Conservation (phyloP, 139 green algal genomes). For the Chlamydomonas urium region DNA sequence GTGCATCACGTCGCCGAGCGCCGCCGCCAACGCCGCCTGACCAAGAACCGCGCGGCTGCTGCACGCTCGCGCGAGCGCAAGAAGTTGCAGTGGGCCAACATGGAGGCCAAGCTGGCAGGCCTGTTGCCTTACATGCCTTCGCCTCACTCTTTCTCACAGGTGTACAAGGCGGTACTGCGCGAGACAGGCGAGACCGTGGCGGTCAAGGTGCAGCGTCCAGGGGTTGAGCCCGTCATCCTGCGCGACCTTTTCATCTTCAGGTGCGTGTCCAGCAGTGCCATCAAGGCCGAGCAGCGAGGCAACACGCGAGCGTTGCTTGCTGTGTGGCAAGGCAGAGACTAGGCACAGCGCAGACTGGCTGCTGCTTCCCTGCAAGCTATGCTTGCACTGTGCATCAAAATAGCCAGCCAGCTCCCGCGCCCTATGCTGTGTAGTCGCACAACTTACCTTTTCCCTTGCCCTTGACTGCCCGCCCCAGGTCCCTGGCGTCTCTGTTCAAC, state of each 20-base stretch:
- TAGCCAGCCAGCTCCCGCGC: no score
- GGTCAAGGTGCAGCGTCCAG: slow-evolving; percentile 94
- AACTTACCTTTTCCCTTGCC: no score
- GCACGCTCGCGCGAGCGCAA: slow-evolving; percentile 53
- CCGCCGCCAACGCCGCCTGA: slow-evolving; percentile 47
- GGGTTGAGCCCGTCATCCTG: slow-evolving; percentile 90
- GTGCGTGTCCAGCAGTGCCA: neutral
- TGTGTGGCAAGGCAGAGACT: no score
- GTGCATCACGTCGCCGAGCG: slow-evolving; percentile 53
- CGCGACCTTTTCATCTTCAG: slow-evolving; percentile 95
- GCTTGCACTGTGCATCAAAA: no score
- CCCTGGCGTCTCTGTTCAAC: slow-evolving; percentile 6
- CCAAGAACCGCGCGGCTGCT: slow-evolving; percentile 62
- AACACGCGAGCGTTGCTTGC: no score
- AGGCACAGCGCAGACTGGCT: no score
- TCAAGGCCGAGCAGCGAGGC: neutral
- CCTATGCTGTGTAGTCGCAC: no score
- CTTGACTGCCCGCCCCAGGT: no score
- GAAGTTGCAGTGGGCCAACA: no score
- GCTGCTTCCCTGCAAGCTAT: no score
- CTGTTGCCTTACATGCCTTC: no score
- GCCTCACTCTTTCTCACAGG: slow-evolving; percentile 42
- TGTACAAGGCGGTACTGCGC: slow-evolving; percentile 86
- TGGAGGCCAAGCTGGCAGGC: slow-evolving; percentile 36
- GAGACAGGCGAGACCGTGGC: slow-evolving; percentile 88